These are phyloP conservation scores for Trypanosoma grayi DNA, from an alignment of 208 protist species.

Conservation along the genomic window DNA sequence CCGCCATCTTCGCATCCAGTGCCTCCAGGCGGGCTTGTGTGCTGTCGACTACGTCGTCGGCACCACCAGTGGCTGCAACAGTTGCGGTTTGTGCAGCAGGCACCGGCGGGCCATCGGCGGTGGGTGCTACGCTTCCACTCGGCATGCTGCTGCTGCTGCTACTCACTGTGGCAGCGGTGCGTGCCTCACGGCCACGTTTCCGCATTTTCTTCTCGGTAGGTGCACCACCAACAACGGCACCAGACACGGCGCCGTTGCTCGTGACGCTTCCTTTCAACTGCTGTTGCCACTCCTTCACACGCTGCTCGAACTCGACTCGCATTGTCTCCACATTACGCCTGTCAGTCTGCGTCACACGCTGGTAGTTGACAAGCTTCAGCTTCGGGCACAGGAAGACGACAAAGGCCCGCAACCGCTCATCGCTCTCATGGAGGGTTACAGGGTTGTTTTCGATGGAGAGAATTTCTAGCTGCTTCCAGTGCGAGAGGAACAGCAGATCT, in stretches of 20 bases:
- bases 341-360: slow-evolving; percentile 69
- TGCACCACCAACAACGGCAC: not conserved
- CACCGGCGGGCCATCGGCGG: not conserved
- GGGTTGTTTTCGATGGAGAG: slow-evolving; percentile 73
- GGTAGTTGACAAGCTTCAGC: slow-evolving; percentile 82
- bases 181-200: slow-evolving; percentile 74
- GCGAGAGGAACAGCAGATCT: slow-evolving; percentile 64
- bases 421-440: slow-evolving; percentile 50
- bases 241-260: not conserved
- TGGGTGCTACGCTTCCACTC: no score
- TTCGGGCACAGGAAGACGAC: slow-evolving; percentile 77
- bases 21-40: slow-evolving; percentile 54
- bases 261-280: not conserved
- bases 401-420: slow-evolving; percentile 65
- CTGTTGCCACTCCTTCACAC: slow-evolving; percentile 21
- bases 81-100: not conserved
- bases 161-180: slow-evolving; percentile 29
- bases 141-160: slow-evolving; percentile 1
- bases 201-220: slow-evolving; percentile 40
- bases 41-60: slow-evolving; percentile 29
- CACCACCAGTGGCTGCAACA: not conserved
- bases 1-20: slow-evolving; percentile 61
- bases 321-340: slow-evolving; percentile 21
- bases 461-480: slow-evolving; percentile 73
- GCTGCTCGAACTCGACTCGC: slow-evolving; percentile 24